These are phyloP conservation scores for Bruguiera sexangula DNA, from an alignment of 345 rosid species.

Conservation along the genomic window DNA sequence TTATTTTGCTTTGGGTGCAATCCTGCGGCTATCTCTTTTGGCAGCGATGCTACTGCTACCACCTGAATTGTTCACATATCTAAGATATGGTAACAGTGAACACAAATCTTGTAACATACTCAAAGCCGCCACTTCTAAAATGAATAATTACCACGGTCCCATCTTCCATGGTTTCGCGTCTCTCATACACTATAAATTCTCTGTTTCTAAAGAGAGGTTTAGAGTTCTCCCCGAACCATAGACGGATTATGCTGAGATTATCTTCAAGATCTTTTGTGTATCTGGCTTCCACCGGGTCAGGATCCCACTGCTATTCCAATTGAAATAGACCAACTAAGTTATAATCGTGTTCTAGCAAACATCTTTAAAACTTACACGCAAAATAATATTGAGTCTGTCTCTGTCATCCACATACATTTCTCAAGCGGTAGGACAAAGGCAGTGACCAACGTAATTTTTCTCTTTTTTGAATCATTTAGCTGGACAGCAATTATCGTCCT, in stretches of 20 bases:
- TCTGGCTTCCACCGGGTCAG: conserved; percentile 65
- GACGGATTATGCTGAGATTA: conserved; percentile 62
- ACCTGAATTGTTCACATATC: conserved; percentile 33
- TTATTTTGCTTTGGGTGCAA: conserved; percentile 65
- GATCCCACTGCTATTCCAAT: conserved; percentile 75
- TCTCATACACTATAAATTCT: conserved; percentile 75
- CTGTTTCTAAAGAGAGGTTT: conserved; percentile 70
- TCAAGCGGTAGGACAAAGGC: too few species aligned
- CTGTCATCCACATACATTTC: too few species aligned
- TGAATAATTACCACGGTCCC: conserved; percentile 52
- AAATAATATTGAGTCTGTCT: too few species aligned
- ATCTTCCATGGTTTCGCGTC: conserved; percentile 83
- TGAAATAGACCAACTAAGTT: not conserved
- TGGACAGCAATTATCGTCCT: too few species aligned
- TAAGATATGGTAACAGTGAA: not conserved
- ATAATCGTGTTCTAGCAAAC: too few species aligned
- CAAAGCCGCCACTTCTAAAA: not conserved
- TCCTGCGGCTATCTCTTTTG: conserved; percentile 75
- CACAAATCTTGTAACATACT: too few species aligned
- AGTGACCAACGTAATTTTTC: too few species aligned
- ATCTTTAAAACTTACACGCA: too few species aligned
- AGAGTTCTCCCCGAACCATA: conserved; percentile 65
- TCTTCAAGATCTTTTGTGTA: conserved; percentile 67
- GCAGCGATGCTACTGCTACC: conserved; percentile 76
- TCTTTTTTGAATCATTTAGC: too few species aligned